Percentiles rank a stretch among this genome's conserved stretches.
These are phyloP conservation scores for Salix dunnii DNA, from an alignment of 345 rosid genomes.

Conservation along the genomic window DNA sequence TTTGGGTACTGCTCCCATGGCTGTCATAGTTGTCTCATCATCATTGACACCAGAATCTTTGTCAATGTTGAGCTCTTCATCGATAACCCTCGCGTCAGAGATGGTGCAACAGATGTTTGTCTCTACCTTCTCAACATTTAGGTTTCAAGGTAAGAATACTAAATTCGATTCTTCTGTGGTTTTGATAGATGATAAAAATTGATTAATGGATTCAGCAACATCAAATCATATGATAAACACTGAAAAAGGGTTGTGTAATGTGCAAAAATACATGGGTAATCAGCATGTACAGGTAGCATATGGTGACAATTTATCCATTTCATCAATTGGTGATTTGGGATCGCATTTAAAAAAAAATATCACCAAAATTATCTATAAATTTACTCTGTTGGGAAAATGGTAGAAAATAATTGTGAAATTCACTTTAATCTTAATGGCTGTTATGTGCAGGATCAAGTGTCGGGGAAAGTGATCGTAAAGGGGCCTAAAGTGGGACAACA, in stretches of 20 bases:
- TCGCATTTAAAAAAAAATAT: background rate
- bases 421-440: no score
- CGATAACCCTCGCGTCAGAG: background rate
- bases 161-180: background rate
- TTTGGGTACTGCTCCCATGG: background rate
- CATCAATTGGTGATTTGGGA: background rate
- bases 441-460: no score
- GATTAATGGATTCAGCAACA: background rate
- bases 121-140: background rate
- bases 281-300: background rate
- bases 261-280: no score
- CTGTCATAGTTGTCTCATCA: background rate
- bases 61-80: background rate
- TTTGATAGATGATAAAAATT: background rate
- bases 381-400: no score
- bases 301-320: background rate
- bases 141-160: background rate
- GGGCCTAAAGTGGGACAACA: background rate
- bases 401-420: no score
- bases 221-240: background rate
- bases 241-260: no score
- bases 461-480: background rate
- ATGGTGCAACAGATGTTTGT: background rate
- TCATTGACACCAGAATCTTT: rapidly evolving
- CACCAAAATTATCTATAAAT: no score